These are phyloP conservation scores for Umbilicus rupestris DNA, from an alignment of 164 flowering plant species.

Conservation along the genomic window DNA sequence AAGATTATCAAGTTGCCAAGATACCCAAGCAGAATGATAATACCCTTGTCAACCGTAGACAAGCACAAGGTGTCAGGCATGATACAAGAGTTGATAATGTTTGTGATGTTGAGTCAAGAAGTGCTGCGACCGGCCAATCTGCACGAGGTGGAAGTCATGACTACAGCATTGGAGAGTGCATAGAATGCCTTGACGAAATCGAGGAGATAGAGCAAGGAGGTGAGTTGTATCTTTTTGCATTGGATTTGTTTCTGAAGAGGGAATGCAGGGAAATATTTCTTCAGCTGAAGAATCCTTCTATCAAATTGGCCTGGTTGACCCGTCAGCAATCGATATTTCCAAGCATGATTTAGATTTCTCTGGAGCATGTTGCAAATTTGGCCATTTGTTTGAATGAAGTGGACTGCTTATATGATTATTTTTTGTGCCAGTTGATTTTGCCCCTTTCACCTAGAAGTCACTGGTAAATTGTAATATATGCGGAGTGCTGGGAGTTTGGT, in stretches of 20 bases:
- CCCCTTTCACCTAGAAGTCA: too few relatives aligned
- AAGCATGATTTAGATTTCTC: too few relatives aligned
- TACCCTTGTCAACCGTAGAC: too few relatives aligned
- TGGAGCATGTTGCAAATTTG: too few relatives aligned
- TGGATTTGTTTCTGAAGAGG: constrained; percentile 27
- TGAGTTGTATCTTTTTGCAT: constrained; percentile 30
- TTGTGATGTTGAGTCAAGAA: constrained; percentile 19
- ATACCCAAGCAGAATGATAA: background rate
- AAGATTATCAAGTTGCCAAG: background rate
- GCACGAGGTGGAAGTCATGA: background rate
- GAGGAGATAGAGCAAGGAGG: constrained; percentile 29
- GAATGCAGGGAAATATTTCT: constrained; percentile 31
- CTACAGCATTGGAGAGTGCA: constrained; percentile 33
- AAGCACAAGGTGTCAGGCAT: background rate
- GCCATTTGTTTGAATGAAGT: too few relatives aligned
- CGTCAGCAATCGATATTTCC: constrained; percentile 17
- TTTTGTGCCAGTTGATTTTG: too few relatives aligned
- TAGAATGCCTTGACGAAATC: constrained; percentile 28
- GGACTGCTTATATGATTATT: too few relatives aligned
- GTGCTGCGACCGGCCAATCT: constrained; percentile 10
- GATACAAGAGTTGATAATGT: constrained; percentile 2
- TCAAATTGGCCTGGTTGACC: constrained; percentile 26
- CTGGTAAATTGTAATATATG: too few relatives aligned
- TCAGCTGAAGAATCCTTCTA: constrained; percentile 21
- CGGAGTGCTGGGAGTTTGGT: too few relatives aligned